Conservation (phyloP, 148 eudicot genomes). For the Persicaria maculosa region DNA sequence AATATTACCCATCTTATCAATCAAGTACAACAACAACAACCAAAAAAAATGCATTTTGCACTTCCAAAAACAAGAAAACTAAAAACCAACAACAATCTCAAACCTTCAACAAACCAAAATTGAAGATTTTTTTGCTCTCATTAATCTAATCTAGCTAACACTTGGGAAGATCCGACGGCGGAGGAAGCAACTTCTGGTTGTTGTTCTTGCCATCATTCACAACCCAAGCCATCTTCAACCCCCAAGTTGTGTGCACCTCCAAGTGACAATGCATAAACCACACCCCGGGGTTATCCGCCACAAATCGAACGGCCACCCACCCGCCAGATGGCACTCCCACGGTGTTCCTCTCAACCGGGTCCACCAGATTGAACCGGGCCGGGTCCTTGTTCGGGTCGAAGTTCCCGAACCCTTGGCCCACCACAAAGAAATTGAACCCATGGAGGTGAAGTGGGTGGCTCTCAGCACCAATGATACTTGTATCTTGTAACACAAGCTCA, state of each 20-base stretch:
- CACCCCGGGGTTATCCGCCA: conserved; percentile 58
- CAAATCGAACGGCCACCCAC: conserved; percentile 63
- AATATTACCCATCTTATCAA: neutral
- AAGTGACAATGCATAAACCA: conserved; percentile 58
- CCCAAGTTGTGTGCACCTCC: conserved; percentile 51
- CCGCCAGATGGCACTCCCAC: conserved; percentile 62
- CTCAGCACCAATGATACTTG: conserved; percentile 57
- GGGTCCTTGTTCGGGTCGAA: conserved; percentile 50
- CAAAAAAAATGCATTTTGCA: conserved; percentile 1
- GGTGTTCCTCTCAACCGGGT: conserved; percentile 60
- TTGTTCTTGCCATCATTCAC: conserved; percentile 37
- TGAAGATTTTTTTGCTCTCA: neutral
- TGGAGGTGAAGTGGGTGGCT: conserved; percentile 78
- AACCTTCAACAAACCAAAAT: neutral
- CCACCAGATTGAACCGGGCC: conserved; percentile 46
- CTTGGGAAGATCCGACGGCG: conserved; percentile 49
- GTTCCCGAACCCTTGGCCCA: conserved; percentile 69
- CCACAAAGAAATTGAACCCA: conserved; percentile 52
- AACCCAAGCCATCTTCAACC: conserved; percentile 49
- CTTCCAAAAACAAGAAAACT: neutral
- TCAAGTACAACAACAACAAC: neutral
- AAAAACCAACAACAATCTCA: neutral
- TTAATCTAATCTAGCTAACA: conserved; percentile 24
- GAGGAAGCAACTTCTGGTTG: conserved; percentile 41
- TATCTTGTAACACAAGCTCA: conserved; percentile 59